phyloP scores from a whole-genome alignment of 176 grass and related monocot genomes.

The Phoenix roebelenii region DNA sequence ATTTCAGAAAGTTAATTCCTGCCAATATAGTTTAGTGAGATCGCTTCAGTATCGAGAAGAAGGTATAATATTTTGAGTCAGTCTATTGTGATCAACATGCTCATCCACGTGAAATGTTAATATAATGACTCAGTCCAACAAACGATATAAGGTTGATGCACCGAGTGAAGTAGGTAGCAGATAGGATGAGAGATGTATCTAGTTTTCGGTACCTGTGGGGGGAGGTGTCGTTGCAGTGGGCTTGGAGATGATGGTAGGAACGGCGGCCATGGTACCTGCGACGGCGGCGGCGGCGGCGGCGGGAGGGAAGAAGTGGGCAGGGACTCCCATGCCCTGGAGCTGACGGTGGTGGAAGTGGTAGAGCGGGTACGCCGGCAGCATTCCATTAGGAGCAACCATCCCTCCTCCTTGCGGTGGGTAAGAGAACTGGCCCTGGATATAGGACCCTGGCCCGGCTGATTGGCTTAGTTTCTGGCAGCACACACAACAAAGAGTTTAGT shows the following conservation, averaged over 20 bases:
- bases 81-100: no score
- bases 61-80: no score
- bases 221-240: constrained; percentile 49
- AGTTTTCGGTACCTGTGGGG: constrained; percentile 39
- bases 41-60: no score
- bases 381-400: constrained; percentile 49
- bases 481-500: not conserved
- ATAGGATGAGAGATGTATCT: no score
- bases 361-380: constrained; percentile 80
- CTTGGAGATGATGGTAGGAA: constrained; percentile 65
- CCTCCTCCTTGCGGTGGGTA: constrained; percentile 53
- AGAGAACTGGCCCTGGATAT: constrained; percentile 65
- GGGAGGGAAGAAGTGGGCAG: constrained; percentile 71
- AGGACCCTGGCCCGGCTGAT: constrained; percentile 40
- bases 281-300: constrained; percentile 13
- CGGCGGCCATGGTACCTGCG: constrained; percentile 18
- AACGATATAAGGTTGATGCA: no score
- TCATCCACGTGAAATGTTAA: no score
- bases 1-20: no score
- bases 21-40: no score
- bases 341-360: constrained; percentile 80
- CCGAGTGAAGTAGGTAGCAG: no score
- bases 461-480: constrained; percentile 60
- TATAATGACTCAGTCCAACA: no score
- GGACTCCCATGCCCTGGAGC: constrained; percentile 78